Base-by-base conservation (phyloP, 805 yeast genomes). In the Scheffersomyces ergatensis region DNA sequence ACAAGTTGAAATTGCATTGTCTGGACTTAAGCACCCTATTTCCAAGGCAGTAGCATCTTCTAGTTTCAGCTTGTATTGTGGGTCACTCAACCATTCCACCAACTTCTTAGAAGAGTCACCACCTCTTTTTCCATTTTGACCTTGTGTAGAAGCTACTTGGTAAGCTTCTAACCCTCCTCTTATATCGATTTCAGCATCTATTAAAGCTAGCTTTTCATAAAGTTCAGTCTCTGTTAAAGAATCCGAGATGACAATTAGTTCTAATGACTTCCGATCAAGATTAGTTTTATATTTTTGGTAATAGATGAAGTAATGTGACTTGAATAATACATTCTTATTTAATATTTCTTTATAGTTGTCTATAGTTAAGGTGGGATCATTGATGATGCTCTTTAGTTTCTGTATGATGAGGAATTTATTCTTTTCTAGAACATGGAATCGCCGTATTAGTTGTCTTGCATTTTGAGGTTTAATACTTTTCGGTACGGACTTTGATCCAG, bases 41-140 rank as follows among this genome's bases (percentile, higher is more conserved):
- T 92, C 99, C 21, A 92, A 66, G 0, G 95, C 85, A 16, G 33
- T 51, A 4, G 55, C 17, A 15, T 30, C 37, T 19, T n/a, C 34
- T 2, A 30, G 23, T 20, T 37, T 39, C 7, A 33, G 36, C 2
- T 27, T 33, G 31, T 52, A 46, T 25, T 20, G 36, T 3, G 44
- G 40, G 12, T 70, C 74, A 17, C 67, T 64, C 4, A 88, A 61
- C 90, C 95, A 88, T 41, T 80, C 77, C n/a, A 88, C 74, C 34
- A 92, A 65, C 52, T 82, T 70, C 49, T 83, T 86, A 2, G 96
- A 89, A 0, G 97, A 88, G 56, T 92, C 99, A 1, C 97, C 96
- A 0, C 99, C 98, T 46, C 98, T 60, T 35, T 74, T 72, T 0
- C 62, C 57, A 43, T 79, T 77, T 53, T 92, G 99, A 0, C 99